These are phyloP conservation scores for Populus tomentosa DNA, from an alignment of 441 rosid species.

Conservation along the genomic window DNA sequence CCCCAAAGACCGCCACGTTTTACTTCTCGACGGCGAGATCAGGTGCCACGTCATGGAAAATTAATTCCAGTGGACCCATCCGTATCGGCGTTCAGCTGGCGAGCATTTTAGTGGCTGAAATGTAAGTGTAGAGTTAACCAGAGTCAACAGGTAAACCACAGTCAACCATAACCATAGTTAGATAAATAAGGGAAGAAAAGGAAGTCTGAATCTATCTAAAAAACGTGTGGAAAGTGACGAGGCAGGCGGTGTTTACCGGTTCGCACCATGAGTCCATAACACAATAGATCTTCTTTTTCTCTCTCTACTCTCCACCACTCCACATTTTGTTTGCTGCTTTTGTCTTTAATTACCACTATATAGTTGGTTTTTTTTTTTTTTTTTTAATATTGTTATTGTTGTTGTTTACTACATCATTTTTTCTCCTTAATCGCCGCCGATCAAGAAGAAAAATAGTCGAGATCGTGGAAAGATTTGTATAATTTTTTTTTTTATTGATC, in stretches of 20 bases:
- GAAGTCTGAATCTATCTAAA: not conserved
- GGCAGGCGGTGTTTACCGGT: slow-evolving; percentile 22
- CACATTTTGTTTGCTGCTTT: not conserved
- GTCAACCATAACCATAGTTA: slow-evolving; percentile 7
- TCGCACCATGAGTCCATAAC: not conserved
- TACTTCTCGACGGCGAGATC: not conserved
- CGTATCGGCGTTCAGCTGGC: slow-evolving; percentile 25
- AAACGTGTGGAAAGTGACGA: not conserved
- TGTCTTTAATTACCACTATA: not conserved
- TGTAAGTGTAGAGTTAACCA: not conserved
- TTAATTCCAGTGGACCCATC: slow-evolving; percentile 18
- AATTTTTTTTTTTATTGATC: not conserved
- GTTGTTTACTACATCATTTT: not conserved
- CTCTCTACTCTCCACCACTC: not conserved
- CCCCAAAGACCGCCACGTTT: not conserved
- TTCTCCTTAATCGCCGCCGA: slow-evolving; percentile 10
- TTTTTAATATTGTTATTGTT: not conserved
- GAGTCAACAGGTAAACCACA: slow-evolving; percentile 2
- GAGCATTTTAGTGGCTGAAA: slow-evolving; percentile 29
- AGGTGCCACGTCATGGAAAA: slow-evolving; percentile 23
- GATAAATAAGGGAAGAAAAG: not conserved
- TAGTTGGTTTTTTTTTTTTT: too few relatives aligned
- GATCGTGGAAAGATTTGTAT: not conserved
- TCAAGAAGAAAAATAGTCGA: not conserved
- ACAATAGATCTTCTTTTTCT: not conserved